Base-by-base conservation (phyloP, 2,329 filamentous ascomycete species). In the Xylaria sp. region DNA sequence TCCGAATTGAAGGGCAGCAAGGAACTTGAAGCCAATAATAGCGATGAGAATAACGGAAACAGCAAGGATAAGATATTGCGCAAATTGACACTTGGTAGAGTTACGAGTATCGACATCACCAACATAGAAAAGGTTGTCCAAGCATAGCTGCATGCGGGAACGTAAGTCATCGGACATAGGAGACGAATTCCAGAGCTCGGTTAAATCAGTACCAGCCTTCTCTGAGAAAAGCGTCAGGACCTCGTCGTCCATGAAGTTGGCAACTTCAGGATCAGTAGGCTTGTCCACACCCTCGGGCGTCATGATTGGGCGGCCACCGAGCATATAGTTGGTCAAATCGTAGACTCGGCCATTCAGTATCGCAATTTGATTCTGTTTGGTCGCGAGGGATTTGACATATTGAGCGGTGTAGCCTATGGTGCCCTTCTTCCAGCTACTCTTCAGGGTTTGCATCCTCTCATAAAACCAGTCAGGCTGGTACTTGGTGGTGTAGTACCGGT, bases 101-200 rank as follows among this genome's bases (percentile, higher is more conserved):
- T 91, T 93, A 81, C 95, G 86, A 1, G 94, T 98, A 74, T 99
- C 95, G 2, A 97, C 83, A 65, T 96, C 89, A 31, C 93, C 95
- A 21, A 97, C 88, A 73, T 95, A 97, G 81, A 98, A 99, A 38
- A 99, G 84, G 70, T 97, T 96, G 79, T 98, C 89, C 56, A 99
- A 84, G 73, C 95, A 99, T 1, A 88, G 81, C 74, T 89, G 82
- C 92, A 96, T 96, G 35, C 88, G 84, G 19, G 76, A 71, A 70
- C 89, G 90, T 68, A 86, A 73, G 0, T 74, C 82, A 0, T 79
- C 43, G 62, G 84, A 81, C 47, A 97, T 76, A 5, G 78, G 76
- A 28, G 98, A 82, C 1, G 85, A 81, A 46, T 94, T 82, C 92
- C 92, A 99, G 70, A 90, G 88, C 74, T 94, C 89, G 42, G 89